Evolutionary conservation across 1,139 yeast genomes (phyloP).

Genomic region (Wickerhamiella infanticola): DNA sequence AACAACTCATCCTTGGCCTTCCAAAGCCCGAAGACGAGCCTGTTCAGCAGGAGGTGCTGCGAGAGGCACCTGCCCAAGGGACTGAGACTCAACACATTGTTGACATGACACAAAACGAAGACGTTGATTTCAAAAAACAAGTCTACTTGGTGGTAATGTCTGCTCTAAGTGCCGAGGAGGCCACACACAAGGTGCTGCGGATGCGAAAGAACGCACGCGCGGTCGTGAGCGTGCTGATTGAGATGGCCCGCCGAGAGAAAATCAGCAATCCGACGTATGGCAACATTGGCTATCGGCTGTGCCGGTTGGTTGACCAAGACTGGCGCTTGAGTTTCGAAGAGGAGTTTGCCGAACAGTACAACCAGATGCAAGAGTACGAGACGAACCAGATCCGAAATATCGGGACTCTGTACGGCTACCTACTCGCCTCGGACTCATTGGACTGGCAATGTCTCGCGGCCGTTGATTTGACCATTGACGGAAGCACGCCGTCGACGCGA

Average conservation of each 20-base stretch:
- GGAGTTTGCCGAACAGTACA: slow-evolving; percentile 43
- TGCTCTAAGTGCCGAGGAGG: slow-evolving; percentile 87
- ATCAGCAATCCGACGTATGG: slow-evolving; percentile 82
- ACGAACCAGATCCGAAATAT: slow-evolving; percentile 61
- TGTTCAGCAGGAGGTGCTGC: not conserved
- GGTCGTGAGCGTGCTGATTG: slow-evolving; percentile 60
- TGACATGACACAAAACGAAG: slow-evolving; percentile 58
- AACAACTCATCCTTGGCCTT: not conserved
- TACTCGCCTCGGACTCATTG: slow-evolving; percentile 55
- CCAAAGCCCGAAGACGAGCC: not conserved
- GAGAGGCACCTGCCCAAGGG: not conserved
- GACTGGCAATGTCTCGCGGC: slow-evolving; percentile 43
- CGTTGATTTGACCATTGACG: slow-evolving; percentile 50
- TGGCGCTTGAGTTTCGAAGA: slow-evolving; percentile 45
- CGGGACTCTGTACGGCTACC: slow-evolving; percentile 77
- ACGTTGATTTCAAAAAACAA: slow-evolving; percentile 49
- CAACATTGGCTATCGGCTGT: slow-evolving; percentile 53
- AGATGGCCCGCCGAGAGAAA: slow-evolving; percentile 76
- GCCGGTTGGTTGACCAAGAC: slow-evolving; percentile 28
- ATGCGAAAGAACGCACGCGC: slow-evolving; percentile 24
- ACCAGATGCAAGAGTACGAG: slow-evolving; percentile 48
- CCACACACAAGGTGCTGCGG: slow-evolving; percentile 66
- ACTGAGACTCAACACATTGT: slow-evolving; percentile 13
- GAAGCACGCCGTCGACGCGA: slow-evolving; percentile 66
- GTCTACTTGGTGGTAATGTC: slow-evolving; percentile 79